These are phyloP conservation scores for Heimioporus sp. DNA, from an alignment of 768 basidiomycete species.

Conservation along the genomic window DNA sequence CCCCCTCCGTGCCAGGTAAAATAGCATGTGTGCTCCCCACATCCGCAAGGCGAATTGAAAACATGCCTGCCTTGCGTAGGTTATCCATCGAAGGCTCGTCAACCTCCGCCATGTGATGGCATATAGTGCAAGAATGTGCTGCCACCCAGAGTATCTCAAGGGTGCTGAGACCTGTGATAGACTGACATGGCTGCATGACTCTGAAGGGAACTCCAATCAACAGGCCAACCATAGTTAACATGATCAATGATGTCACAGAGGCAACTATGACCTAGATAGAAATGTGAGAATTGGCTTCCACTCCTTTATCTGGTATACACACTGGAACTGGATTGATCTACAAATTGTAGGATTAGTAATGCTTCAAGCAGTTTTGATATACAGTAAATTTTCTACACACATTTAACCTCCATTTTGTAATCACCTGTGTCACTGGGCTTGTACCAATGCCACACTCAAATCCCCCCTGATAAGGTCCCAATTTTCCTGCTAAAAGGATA, in stretches of 20 bases:
- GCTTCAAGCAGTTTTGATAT: neutral
- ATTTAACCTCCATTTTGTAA: conserved; percentile 11
- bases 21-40: no score
- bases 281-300: neutral
- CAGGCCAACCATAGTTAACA: neutral
- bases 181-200: no score
- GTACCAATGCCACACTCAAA: neutral
- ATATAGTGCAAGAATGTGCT: no score
- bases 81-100: no score
- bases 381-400: neutral
- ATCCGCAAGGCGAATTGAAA: no score
- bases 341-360: no score
- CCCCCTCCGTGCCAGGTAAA: no score
- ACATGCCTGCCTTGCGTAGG: no score
- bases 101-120: no score
- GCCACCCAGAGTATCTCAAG: no score
- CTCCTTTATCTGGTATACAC: neutral
- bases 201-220: no score
- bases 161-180: no score
- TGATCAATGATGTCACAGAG: conserved; percentile 1
- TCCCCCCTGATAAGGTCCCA: conserved; percentile 5
- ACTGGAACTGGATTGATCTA: conserved; percentile 18
- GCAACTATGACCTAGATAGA: conserved; percentile 6
- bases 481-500: conserved; percentile 5
- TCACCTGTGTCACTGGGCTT: conserved; percentile 6